Evolutionary conservation across 2,329 filamentous ascomycete species (phyloP).

Genomic region (Stachybotrys chlorohalonatus): DNA sequence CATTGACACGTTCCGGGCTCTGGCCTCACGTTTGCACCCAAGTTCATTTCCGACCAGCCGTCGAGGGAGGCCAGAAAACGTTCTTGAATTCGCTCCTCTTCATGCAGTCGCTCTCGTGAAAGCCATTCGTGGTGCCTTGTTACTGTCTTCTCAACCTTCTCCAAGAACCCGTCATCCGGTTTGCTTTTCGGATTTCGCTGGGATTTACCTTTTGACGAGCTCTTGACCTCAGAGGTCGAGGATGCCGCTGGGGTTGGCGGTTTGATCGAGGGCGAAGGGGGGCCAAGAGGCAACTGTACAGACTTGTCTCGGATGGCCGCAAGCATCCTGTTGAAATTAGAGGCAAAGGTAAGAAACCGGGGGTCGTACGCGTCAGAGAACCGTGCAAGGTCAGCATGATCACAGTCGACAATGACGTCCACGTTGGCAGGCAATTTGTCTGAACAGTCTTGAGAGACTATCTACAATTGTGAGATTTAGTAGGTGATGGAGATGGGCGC

Average conservation of each 20-base stretch:
- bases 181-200: not conserved
- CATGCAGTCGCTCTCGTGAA: not conserved
- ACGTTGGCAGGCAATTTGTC: not conserved
- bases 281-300: not conserved
- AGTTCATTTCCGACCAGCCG: constrained; percentile 7
- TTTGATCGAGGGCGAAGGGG: no score
- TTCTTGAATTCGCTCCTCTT: not conserved
- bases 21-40: constrained; percentile 4
- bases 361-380: constrained; percentile 8
- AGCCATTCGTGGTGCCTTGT: not conserved
- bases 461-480: not conserved
- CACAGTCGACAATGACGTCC: constrained; percentile 7
- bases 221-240: not conserved
- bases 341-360: constrained; percentile 5
- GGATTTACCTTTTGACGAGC: not conserved
- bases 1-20: constrained; percentile 9
- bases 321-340: constrained; percentile 1
- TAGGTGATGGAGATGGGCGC: not conserved
- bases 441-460: not conserved
- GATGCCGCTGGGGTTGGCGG: no score
- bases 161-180: not conserved
- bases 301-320: not conserved
- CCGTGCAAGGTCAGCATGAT: constrained; percentile 8
- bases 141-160: not conserved
- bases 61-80: constrained; percentile 6